Conservation (phyloP, 768 basidiomycete genomes). For the Megacollybia marginata region DNA sequence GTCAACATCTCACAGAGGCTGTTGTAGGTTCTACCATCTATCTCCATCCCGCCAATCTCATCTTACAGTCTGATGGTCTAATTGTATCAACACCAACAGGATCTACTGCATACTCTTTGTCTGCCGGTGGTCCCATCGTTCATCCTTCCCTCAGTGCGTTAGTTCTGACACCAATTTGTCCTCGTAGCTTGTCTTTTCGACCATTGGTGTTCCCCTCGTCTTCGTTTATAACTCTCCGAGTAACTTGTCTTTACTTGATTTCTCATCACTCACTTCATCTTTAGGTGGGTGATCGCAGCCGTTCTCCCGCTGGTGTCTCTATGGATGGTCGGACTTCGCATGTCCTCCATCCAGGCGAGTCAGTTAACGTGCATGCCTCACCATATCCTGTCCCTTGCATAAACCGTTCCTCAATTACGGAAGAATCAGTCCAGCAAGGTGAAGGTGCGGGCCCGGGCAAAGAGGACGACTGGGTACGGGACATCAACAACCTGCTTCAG, state of each 20-base stretch:
- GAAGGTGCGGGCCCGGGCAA: constrained; percentile 74
- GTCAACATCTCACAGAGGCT: constrained; percentile 91
- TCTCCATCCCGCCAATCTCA: constrained; percentile 4
- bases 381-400: constrained; percentile 91
- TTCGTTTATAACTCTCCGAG: constrained; percentile 66
- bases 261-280: neutral
- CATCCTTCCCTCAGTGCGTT: constrained; percentile 88
- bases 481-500: constrained; percentile 81
- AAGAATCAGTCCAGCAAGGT: constrained; percentile 33
- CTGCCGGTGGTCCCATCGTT: constrained; percentile 93
- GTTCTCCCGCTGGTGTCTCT: constrained; percentile 83
- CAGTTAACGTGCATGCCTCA: constrained; percentile 78
- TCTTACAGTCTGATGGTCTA: constrained; percentile 76
- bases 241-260: constrained; percentile 25
- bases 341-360: constrained; percentile 77
- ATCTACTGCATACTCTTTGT: constrained; percentile 93
- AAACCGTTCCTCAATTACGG: constrained; percentile 73
- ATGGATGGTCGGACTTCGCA: constrained; percentile 91
- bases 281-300: constrained; percentile 79
- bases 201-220: constrained; percentile 86
- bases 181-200: constrained; percentile 85
- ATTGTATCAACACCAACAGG: constrained; percentile 95
- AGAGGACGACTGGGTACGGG: constrained; percentile 94
- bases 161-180: constrained; percentile 93
- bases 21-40: constrained; percentile 51